Evolutionary conservation across 768 basidiomycete species (phyloP).

Genomic region (Candolleomyces aberdarensis): DNA sequence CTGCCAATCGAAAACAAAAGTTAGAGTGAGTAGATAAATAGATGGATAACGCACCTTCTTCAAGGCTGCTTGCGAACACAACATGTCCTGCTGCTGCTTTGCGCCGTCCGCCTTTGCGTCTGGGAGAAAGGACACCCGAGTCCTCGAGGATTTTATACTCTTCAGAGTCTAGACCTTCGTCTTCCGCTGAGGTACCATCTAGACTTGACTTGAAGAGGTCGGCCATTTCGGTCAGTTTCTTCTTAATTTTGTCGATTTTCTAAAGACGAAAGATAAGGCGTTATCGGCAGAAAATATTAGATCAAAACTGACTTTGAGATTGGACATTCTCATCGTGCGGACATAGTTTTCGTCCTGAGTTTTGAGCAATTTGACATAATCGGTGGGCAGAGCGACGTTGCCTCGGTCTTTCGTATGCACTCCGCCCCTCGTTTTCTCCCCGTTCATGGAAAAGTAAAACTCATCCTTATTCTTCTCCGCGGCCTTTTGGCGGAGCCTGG

Average conservation of each 20-base stretch:
- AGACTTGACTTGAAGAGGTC: constrained; percentile 50
- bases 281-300: not conserved
- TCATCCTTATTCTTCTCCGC: constrained; percentile 96
- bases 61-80: constrained; percentile 64
- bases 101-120: constrained; percentile 28
- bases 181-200: constrained; percentile 30
- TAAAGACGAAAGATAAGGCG: constrained; percentile 22
- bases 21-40: not conserved
- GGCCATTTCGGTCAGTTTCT: constrained; percentile 62
- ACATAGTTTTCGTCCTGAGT: constrained; percentile 96
- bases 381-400: constrained; percentile 78
- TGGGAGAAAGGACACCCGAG: constrained; percentile 53
- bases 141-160: constrained; percentile 55
- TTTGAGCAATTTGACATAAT: constrained; percentile 93
- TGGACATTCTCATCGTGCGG: constrained; percentile 76
- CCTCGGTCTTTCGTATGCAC: constrained; percentile 87
- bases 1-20: not conserved
- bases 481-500: constrained; percentile 83
- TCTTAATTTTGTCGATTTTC: constrained; percentile 87
- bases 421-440: constrained; percentile 75
- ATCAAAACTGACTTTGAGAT: constrained; percentile 63
- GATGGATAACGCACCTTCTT: constrained; percentile 48
- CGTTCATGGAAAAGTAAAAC: constrained; percentile 98
- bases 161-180: constrained; percentile 43
- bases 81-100: constrained; percentile 45